phyloP scores from a whole-genome alignment of 23 red algal species.

The Chondrus crispus region DNA sequence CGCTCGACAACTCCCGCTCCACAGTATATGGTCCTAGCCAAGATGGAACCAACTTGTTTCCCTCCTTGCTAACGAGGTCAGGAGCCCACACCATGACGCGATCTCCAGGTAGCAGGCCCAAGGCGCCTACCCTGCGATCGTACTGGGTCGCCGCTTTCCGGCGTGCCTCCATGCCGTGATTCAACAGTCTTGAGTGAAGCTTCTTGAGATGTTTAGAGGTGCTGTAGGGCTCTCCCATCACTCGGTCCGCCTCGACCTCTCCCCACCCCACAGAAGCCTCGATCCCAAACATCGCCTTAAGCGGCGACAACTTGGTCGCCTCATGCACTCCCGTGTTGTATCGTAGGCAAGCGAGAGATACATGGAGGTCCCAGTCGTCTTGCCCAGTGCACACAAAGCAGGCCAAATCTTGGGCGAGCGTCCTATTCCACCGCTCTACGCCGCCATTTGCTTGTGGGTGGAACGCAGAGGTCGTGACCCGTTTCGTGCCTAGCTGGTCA shows the following conservation, averaged over 20 bases:
- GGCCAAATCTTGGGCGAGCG: not conserved
- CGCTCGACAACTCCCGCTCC: not conserved
- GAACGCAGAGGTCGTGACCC: not conserved
- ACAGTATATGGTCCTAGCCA: constrained; percentile 3
- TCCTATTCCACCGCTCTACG: not conserved
- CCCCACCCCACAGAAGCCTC: too few species aligned
- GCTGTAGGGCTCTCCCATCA: too few species aligned
- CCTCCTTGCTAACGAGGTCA: not conserved
- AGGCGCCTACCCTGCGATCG: not conserved
- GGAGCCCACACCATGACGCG: not conserved
- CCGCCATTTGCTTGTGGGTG: not conserved
- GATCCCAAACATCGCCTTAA: not conserved
- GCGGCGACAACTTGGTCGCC: not conserved
- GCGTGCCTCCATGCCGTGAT: too few species aligned
- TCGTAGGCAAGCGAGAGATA: not conserved
- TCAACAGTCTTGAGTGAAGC: too few species aligned
- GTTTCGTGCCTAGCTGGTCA: not conserved
- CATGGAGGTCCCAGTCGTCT: not conserved
- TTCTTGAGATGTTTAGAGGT: too few species aligned
- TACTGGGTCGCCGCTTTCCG: not conserved
- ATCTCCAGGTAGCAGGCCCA: not conserved
- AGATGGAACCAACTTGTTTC: not conserved
- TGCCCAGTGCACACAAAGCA: not conserved
- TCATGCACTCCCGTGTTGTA: not conserved
- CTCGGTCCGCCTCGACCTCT: too few species aligned